Conservation (phyloP, 2,329 filamentous ascomycete genomes). For the Coniochaeta pulveracea region DNA sequence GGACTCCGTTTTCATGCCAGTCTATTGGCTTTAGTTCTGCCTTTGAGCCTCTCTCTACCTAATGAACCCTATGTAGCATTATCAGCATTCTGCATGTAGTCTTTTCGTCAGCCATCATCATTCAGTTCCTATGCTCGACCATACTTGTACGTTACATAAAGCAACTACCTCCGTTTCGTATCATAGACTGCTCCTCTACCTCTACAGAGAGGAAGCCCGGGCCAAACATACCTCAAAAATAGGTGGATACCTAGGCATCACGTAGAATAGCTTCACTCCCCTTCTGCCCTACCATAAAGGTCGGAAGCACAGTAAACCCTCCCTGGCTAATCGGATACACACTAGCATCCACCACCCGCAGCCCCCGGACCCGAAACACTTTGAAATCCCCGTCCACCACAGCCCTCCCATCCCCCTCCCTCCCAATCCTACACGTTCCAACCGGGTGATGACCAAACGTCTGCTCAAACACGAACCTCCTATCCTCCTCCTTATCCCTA, state of each 20-base stretch:
- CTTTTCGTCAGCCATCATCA: too few species aligned
- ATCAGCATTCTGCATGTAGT: too few species aligned
- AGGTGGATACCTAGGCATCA: too few species aligned
- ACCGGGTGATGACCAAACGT: constrained; percentile 47
- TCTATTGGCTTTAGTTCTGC: background rate
- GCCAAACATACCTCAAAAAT: too few species aligned
- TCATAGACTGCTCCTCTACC: too few species aligned
- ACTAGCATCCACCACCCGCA: constrained; percentile 51
- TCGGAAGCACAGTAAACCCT: too few species aligned
- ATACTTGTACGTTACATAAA: background rate
- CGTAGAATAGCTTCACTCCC: too few species aligned
- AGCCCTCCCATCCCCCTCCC: constrained; percentile 39
- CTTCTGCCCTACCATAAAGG: too few species aligned
- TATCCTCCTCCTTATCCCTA: constrained; percentile 20
- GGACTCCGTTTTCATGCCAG: too few species aligned
- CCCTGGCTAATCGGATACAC: too few species aligned
- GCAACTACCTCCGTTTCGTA: background rate
- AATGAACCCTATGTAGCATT: too few species aligned
- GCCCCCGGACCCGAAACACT: constrained; percentile 39
- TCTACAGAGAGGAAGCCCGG: too few species aligned
- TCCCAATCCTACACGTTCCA: constrained; percentile 44
- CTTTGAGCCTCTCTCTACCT: background rate
- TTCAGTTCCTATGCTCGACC: background rate
- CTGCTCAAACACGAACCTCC: constrained; percentile 25
- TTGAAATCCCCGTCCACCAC: constrained; percentile 47